phyloP scores from a whole-genome alignment of 805 yeast species.

The Wickerhamiella brachini region DNA sequence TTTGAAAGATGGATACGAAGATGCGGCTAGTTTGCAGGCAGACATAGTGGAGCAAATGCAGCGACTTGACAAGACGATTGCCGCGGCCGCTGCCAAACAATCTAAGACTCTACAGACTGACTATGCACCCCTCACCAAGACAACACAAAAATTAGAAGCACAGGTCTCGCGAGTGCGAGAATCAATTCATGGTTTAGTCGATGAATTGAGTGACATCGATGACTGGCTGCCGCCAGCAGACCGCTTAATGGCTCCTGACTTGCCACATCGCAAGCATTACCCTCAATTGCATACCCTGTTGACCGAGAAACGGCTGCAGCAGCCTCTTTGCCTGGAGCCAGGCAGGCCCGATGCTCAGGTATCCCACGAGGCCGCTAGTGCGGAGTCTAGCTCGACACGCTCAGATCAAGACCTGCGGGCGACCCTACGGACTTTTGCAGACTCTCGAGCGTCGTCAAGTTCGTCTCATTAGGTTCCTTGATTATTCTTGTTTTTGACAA shows the following conservation, averaged over 20 bases:
- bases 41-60: constrained; percentile 5
- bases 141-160: neutral
- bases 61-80: constrained; percentile 7
- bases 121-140: neutral
- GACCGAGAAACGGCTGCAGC: neutral
- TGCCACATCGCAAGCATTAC: constrained; percentile 1
- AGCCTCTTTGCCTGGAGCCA: neutral
- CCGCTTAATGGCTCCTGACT: neutral
- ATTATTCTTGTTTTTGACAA: too few relatives aligned
- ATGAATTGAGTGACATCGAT: neutral
- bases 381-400: neutral
- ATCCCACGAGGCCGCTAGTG: neutral
- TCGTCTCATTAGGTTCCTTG: neutral
- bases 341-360: neutral
- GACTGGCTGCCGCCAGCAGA: neutral
- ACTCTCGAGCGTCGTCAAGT: neutral
- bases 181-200: neutral
- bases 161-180: neutral
- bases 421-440: neutral
- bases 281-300: neutral
- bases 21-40: constrained; percentile 4
- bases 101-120: neutral
- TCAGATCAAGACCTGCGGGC: neutral
- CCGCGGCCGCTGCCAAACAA: neutral
- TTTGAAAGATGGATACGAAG: constrained; percentile 3